phyloP scores from a whole-genome alignment of 2,329 filamentous ascomycete genomes.

The Aspergillus ruber region DNA sequence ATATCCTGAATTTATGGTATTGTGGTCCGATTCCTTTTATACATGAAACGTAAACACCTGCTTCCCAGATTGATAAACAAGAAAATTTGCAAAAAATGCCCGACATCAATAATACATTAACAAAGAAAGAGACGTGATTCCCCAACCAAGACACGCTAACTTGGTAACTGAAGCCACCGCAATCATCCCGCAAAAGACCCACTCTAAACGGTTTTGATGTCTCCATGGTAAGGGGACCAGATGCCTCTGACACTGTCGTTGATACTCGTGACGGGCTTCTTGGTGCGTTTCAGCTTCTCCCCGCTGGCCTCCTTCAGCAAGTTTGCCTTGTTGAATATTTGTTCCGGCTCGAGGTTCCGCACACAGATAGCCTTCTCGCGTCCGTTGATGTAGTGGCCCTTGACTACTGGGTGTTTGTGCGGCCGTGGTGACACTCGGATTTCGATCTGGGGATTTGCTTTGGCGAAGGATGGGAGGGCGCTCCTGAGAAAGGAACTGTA shows the following conservation, averaged over 20 bases:
- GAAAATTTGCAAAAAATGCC: conserved; percentile 9
- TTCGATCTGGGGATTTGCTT: conserved; percentile 78
- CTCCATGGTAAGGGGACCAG: conserved; percentile 59
- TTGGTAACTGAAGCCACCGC: conserved; percentile 9
- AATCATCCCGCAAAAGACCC: conserved; percentile 8
- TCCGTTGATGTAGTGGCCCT: conserved; percentile 89
- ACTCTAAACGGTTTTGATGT: conserved; percentile 44
- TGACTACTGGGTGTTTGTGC: conserved; percentile 80
- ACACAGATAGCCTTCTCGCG: conserved; percentile 80
- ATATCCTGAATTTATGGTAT: not conserved
- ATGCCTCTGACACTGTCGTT: conserved; percentile 61
- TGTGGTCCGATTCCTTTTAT: conserved; percentile 9
- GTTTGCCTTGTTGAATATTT: conserved; percentile 72
- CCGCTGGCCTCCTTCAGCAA: conserved; percentile 42
- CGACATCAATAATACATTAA: conserved; percentile 24
- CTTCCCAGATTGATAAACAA: conserved; percentile 10
- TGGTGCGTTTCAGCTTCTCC: conserved; percentile 46
- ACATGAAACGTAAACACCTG: conserved; percentile 20
- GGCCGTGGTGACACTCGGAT: conserved; percentile 86
- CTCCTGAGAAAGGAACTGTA: conserved; percentile 72
- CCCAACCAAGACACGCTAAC: conserved; percentile 6
- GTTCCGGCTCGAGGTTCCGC: conserved; percentile 70
- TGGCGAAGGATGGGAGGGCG: conserved; percentile 69
- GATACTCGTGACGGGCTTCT: conserved; percentile 54
- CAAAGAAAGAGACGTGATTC: conserved; percentile 11